These are phyloP conservation scores for Tulasnella sp. DNA, from an alignment of 768 basidiomycete genomes.

Conservation along the genomic window DNA sequence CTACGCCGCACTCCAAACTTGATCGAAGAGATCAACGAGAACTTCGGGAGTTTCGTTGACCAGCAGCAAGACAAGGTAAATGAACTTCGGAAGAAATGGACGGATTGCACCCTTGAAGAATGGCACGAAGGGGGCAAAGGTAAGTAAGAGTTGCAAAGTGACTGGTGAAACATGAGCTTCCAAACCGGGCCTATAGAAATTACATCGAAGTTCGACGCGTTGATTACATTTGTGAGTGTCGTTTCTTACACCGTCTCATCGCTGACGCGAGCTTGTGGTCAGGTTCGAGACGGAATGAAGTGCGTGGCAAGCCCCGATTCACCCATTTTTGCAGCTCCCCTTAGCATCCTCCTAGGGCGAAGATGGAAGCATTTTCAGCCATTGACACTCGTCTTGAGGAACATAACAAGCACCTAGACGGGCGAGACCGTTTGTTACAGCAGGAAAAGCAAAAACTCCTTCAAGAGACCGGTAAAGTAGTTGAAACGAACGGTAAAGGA, in stretches of 20 bases:
- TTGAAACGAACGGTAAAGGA: background rate
- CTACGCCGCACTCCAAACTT: background rate
- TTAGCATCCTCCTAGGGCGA: background rate
- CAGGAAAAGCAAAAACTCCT: slow-evolving; percentile 5
- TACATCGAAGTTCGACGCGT: background rate
- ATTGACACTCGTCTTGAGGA: background rate
- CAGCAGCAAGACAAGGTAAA: slow-evolving; percentile 6
- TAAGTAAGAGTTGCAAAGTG: background rate
- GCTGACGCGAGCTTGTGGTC: background rate
- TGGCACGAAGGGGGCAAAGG: slow-evolving; percentile 7
- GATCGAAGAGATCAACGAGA: slow-evolving; percentile 7
- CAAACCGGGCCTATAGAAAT: background rate
- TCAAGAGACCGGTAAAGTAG: slow-evolving; percentile 8
- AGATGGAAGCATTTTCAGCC: background rate
- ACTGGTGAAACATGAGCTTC: background rate
- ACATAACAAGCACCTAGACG: slow-evolving; percentile 1
- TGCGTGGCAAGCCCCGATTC: background rate
- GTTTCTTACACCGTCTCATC: background rate
- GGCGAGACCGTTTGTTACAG: background rate
- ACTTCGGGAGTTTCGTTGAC: slow-evolving; percentile 2
- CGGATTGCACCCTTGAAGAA: slow-evolving; percentile 2
- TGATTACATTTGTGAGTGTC: background rate
- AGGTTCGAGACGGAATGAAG: slow-evolving; percentile 11
- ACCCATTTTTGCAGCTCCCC: background rate
- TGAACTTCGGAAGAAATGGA: background rate